A percentile compares a stretch with the other conserved stretches of the same genome.
Evolutionary conservation across 2,329 filamentous ascomycete genomes (phyloP).

Genomic region (Karstenula rhodostoma): DNA sequence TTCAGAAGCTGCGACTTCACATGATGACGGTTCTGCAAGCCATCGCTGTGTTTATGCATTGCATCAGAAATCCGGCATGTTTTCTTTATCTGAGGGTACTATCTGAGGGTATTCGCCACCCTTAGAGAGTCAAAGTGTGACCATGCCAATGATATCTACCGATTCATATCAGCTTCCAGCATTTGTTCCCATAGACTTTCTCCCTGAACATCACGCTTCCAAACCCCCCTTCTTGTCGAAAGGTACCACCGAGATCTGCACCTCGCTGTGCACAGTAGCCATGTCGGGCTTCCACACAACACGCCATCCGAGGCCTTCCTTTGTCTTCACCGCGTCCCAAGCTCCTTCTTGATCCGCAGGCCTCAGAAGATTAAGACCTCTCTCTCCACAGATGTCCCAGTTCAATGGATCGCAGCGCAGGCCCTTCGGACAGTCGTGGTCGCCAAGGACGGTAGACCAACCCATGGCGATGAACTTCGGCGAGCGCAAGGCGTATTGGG

Average conservation of each 20-base stretch:
- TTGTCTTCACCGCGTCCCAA: constrained; percentile 9
- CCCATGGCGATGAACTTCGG: constrained; percentile 3
- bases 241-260: neutral
- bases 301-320: constrained; percentile 1
- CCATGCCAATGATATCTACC: too few relatives aligned
- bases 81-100: too few relatives aligned
- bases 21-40: neutral
- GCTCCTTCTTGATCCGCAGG: neutral
- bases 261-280: neutral
- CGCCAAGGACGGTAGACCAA: neutral
- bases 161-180: neutral
- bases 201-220: neutral
- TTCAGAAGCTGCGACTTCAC: neutral
- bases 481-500: neutral
- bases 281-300: neutral
- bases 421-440: neutral
- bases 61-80: too few relatives aligned
- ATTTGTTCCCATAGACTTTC: neutral
- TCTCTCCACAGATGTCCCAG: neutral
- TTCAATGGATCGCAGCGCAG: neutral
- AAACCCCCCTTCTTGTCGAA: neutral
- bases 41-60: too few relatives aligned
- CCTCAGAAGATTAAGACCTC: neutral
- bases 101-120: too few relatives aligned
- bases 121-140: too few relatives aligned